Base-by-base conservation (phyloP, 768 basidiomycete genomes). In the Mycena indigotica region DNA sequence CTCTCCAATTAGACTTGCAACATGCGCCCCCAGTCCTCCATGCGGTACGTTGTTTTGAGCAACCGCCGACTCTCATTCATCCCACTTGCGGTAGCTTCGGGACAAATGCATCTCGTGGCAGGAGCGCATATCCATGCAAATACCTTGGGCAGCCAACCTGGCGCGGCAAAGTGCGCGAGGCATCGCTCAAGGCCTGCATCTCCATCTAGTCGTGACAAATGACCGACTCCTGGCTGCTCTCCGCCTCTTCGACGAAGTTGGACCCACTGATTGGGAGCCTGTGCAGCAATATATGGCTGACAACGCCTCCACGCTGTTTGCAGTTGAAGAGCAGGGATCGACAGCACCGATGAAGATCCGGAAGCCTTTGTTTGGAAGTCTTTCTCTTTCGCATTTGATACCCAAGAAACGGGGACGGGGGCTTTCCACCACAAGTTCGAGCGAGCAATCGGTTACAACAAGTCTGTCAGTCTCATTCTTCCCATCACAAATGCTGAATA, bases 71-170 rank as follows among this genome's bases (percentile, higher is more conserved):
- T 8, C 32, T 8, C 32, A 17, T 19, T 23, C n/a, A 23, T 15
- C 41, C 41, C 5, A 21, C 15, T 44, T 6, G 15, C 41, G n/a
- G n/a, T 44, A 44, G 46, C 25, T 48, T 12, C 46, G 46, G 5
- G 46, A 48, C 46, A 48, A 48, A n/a, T 48, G 46, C 23, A 48
- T 48, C 23, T 5, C 46, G 4, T 48, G 46, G 46, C 46, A 48
- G 19, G 46, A 48, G 25, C 46, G 46, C 12, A 48, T 48, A 23
- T 24, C 46, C 6, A 48, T 48, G 46, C 46, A 48, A 28, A n/a
- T 48, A 24, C 46, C 46, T 4, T 48, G 46, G 46, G 46, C 46
- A 28, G 46, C 46, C 24, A 48, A 48, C 46, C 46, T 48, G 15
- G 41, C 46, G 6, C 46, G 23, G 6, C 25, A 28, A 21, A 24